Conservation (phyloP, 2,329 filamentous ascomycete genomes). For the Calonectria leucothoes region DNA sequence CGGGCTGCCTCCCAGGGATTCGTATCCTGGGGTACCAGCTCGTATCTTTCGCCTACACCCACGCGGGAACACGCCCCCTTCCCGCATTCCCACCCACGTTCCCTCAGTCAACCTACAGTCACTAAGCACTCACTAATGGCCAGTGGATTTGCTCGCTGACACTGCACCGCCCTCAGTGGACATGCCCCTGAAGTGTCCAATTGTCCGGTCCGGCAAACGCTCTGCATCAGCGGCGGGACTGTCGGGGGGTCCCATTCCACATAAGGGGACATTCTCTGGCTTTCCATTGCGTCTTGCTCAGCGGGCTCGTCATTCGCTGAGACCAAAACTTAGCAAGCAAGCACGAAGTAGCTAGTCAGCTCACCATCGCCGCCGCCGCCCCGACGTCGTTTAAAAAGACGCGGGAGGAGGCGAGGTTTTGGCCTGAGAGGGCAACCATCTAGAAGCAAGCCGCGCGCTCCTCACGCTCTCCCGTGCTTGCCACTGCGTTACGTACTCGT, state of each 20-base stretch:
- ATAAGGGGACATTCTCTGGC: constrained; percentile 35
- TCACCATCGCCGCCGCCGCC: constrained; percentile 40
- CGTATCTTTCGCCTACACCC: constrained; percentile 38
- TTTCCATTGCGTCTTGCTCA: constrained; percentile 38
- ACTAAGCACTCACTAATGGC: constrained; percentile 17
- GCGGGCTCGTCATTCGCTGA: constrained; percentile 33
- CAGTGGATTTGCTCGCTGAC: constrained; percentile 21
- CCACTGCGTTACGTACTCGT: constrained; percentile 16
- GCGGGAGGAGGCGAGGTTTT: constrained; percentile 36
- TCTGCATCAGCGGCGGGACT: constrained; percentile 30
- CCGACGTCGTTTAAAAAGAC: constrained; percentile 34
- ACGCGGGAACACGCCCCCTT: constrained; percentile 34
- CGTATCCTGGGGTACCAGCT: constrained; percentile 31
- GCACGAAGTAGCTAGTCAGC: constrained; percentile 37
- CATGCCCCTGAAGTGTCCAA: constrained; percentile 22
- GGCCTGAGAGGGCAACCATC: constrained; percentile 13
- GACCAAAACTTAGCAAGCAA: constrained; percentile 38
- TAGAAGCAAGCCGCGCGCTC: constrained; percentile 13
- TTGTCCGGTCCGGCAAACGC: constrained; percentile 5
- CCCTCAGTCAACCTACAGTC: constrained; percentile 16
- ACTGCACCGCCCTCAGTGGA: constrained; percentile 34
- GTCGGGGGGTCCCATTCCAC: constrained; percentile 21
- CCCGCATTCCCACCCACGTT: constrained; percentile 25
- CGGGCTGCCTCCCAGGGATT: constrained; percentile 19
- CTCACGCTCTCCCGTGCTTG: background rate